Percentiles rank a stretch among this genome's conserved stretches.
phyloP scores from a whole-genome alignment of 768 basidiomycete species.

The Erythrobasidium yunnanense region DNA sequence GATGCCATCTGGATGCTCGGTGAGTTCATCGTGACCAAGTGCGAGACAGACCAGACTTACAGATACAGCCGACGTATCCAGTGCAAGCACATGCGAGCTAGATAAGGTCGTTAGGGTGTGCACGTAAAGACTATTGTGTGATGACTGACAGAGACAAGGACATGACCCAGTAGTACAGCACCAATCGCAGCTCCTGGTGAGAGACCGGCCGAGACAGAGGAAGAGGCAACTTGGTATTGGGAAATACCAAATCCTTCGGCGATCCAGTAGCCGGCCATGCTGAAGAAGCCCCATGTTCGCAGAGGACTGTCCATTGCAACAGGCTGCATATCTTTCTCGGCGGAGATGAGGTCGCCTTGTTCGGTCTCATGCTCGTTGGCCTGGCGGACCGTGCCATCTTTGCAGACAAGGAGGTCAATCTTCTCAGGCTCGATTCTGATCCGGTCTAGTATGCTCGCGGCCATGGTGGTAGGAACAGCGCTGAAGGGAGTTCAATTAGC shows the following conservation, averaged over 20 bases:
- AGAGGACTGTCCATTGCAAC: conserved; percentile 23
- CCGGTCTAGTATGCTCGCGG: neutral
- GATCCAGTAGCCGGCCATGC: conserved; percentile 26
- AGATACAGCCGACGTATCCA: conserved; percentile 26
- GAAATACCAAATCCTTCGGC: conserved; percentile 25
- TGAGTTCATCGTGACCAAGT: too few species aligned
- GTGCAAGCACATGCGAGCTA: conserved; percentile 12
- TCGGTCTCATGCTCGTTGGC: neutral
- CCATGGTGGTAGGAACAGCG: too few species aligned
- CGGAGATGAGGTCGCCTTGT: conserved; percentile 1
- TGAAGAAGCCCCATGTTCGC: conserved; percentile 31
- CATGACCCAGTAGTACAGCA: conserved; percentile 33
- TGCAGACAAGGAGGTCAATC: neutral
- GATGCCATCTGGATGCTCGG: too few species aligned
- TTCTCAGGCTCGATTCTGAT: neutral
- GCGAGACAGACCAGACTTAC: too few species aligned
- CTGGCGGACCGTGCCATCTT: neutral
- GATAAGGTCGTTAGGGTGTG: neutral
- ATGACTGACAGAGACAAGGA: conserved; percentile 26
- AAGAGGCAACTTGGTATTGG: conserved; percentile 28
- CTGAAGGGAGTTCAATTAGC: too few species aligned
- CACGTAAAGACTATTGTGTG: neutral
- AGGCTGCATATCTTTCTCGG: conserved; percentile 32
- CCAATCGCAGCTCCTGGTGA: conserved; percentile 32
- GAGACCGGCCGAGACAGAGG: conserved; percentile 25